Evolutionary conservation across 352 stramenopile genomes (phyloP).

Genomic region (Globisporangium yorkense): DNA sequence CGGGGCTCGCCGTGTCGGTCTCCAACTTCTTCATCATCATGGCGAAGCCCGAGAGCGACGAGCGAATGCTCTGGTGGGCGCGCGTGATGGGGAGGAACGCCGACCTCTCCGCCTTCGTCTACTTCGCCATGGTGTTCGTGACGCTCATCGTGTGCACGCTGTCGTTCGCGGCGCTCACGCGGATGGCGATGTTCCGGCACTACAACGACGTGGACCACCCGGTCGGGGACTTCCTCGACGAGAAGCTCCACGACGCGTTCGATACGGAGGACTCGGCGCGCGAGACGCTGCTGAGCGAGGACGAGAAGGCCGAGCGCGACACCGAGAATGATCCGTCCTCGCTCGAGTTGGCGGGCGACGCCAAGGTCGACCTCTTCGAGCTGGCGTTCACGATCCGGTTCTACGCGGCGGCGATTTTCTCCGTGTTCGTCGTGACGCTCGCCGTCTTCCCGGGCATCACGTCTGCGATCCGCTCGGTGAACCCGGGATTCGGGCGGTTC

Average conservation of each 20-base stretch:
- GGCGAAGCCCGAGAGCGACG: constrained; percentile 17
- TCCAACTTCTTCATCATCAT: constrained; percentile 70
- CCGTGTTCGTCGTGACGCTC: constrained; percentile 74
- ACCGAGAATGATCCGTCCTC: neutral
- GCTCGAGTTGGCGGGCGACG: neutral
- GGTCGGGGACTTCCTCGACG: constrained; percentile 16
- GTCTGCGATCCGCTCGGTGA: constrained; percentile 57
- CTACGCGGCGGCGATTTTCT: constrained; percentile 55
- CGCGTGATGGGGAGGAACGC: constrained; percentile 24
- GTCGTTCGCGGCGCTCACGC: constrained; percentile 47
- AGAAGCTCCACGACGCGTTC: constrained; percentile 4
- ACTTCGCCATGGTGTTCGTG: constrained; percentile 73
- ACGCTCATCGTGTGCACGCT: constrained; percentile 51
- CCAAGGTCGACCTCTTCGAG: constrained; percentile 41
- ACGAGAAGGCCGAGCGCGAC: constrained; percentile 12
- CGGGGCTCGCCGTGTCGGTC: constrained; percentile 60
- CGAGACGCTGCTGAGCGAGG: constrained; percentile 29
- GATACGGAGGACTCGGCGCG: constrained; percentile 20
- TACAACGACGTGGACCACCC: constrained; percentile 53
- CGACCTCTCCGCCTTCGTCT: constrained; percentile 66
- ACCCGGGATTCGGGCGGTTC: constrained; percentile 35
- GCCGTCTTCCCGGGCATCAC: constrained; percentile 72
- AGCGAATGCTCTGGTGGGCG: constrained; percentile 6
- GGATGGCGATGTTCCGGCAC: constrained; percentile 60
- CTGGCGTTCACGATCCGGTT: constrained; percentile 55